Evolutionary conservation across 257 asterid genomes (phyloP), one percentile per base, ranked within the genome.

Genomic region (Solanum medicagineum): DNA sequence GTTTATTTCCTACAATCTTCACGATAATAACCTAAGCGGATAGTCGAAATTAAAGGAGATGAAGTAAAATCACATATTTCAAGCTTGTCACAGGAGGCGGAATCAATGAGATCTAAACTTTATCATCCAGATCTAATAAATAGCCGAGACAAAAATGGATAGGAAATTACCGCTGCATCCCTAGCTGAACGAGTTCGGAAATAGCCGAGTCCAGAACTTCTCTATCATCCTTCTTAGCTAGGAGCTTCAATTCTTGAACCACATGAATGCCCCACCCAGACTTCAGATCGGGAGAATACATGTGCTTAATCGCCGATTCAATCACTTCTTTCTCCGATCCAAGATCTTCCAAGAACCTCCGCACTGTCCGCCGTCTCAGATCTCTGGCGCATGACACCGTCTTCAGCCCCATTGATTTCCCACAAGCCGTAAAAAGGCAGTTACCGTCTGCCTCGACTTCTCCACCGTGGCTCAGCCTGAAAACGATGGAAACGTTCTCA

Each of bases 181-280:
- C 99, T 20, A 95, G 87, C 86, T 89, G 94, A 82, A 93, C 90
- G 26, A 96, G 95, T 88, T 95, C 98, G 36, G 90, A 86, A 24
- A 96, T 92, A 90, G 95, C 94, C 56, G 93, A 88, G 87, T 96
- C 98, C 85, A 95, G 89, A 16, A 66, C 85, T 71, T 84, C 89
- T 1, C 99, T 92, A 89, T 95, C 97, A 80, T 80, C 88, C 81
- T 95, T 96, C 89, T 86, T 92, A 0, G 94, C 98, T 89, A 96
- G 85, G 65, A 96, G 68, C 86, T 96, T 96, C 26, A 94, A 88
- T 91, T 95, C 98, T 93, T 96, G 99, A n/a, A 95, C 95, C 36
- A 95, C 97, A 83, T 96, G 98, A 81, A 96, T 87, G 7, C 98
- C 99, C 99, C 99, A 97, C 0, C 99, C 99, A 12, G 91, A 85